Evolutionary conservation across 2,329 filamentous ascomycete genomes (phyloP), one percentile per base, ranked within the genome.

Genomic region (Leptographium wingfieldii): DNA sequence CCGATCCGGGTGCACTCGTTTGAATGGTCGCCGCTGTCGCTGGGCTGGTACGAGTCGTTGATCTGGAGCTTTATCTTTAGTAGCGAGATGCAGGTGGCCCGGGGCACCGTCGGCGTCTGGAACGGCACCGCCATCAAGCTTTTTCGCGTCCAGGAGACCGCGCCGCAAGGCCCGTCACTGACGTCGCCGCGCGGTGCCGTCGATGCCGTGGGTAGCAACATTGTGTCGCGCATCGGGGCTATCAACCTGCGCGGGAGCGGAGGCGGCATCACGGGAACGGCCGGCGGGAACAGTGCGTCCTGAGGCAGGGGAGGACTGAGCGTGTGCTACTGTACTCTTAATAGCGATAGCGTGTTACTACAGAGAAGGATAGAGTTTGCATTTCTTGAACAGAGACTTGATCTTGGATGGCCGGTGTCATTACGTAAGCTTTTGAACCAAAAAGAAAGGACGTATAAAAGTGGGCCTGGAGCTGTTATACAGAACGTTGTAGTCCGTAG

Each of bases 31-130:
- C 86, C 89, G 0, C 77, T 96, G 40, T 88, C 90, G 0, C 78
- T 97, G 57, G 92, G 92, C 56, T 97, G 94, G 94, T 96, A 97
- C 71, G 90, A 96, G 72, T 92, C 90, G 5, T 78, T 97, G 14
- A 78, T 99, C 11, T 99, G 94, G 94, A 86, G 90, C 19, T 89
- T 96, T 66, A 84, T 96, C 58, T 97, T 96, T 70, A 85, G 88
- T 33, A 86, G 85, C 67, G 94, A 99, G 74, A 90, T 96, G 85
- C 84, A 91, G 61, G 83, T 92, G 33, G 83, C 87, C 0, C 92
- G 87, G 69, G 92, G 92, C 35, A 92, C 89, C 2, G 89, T 92
- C 38, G 92, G 94, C 9, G 85, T 96, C 1, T 99, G 94, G 92
- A 96, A 92, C 68, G 88, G 90, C 43, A 97, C 94, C 1, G 78